Base-by-base conservation (phyloP, 768 basidiomycete genomes). In the Dacryopinax primogenitus region DNA sequence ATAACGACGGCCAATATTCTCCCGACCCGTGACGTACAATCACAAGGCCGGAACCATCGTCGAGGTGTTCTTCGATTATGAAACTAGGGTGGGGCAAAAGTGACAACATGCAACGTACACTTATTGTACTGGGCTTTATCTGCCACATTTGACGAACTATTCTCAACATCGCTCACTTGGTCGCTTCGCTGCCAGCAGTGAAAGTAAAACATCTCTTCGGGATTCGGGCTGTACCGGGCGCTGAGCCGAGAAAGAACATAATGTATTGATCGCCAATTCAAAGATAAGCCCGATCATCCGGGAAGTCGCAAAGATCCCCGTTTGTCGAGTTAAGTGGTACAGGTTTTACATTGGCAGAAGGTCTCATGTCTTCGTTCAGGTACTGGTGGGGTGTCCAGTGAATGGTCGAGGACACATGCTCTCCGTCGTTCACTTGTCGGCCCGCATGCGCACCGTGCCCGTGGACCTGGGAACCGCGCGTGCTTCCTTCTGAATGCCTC, bases 311-410 rank as follows among this genome's bases (percentile, higher is more conserved):
- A 7, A 26, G 51, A 58, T 15, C 11, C 4, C 51, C n/a, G n/a
- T n/a, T n/a, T n/a, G n/a, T n/a, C n/a, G n/a, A n/a, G 45, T 13
- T 47, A 18, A 30, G 26, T 30, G 23, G 21, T 30, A 30, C 51
- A 58, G 26, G 51, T 58, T 58, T 58, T 58, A 32, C 51, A 58
- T 78, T 44, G 41, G 41, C 7, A 18, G 3, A 15, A 44, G 23
- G 16, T 44, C 18, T 18, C 16, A 37, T 6, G 23, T n/a, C n/a
- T n/a, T n/a, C n/a, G n/a, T n/a, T n/a, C n/a, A n/a, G n/a, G n/a
- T n/a, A n/a, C n/a, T n/a, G n/a, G n/a, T n/a, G n/a, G n/a, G n/a
- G n/a, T n/a, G n/a, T n/a, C n/a, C n/a, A n/a, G n/a, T n/a, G n/a
- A n/a, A n/a, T n/a, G n/a, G n/a, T n/a, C n/a, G n/a, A n/a, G n/a